Conservation (phyloP, 345 rosid species). For the Aquilaria sinensis region DNA sequence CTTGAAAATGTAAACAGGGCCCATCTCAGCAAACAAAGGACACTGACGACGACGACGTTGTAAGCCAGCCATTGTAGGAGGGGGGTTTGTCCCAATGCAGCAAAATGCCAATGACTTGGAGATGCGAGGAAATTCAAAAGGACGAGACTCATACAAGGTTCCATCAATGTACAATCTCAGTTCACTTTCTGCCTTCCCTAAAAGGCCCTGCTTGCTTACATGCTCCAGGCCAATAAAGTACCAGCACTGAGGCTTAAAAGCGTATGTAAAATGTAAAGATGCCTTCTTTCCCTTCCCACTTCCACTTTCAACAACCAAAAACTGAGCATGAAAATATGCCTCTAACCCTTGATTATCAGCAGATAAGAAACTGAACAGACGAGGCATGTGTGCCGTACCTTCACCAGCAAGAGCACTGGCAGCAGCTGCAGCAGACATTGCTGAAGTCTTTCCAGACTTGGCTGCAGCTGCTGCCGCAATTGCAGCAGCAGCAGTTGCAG, state of each 20-base stretch:
- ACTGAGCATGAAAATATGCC: constrained; percentile 97
- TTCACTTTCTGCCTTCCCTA: constrained; percentile 96
- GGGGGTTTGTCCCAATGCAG: constrained; percentile 98
- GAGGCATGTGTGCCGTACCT: constrained; percentile 98
- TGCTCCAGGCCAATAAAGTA: constrained; percentile 96
- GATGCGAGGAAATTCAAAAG: constrained; percentile 93
- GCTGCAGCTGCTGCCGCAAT: constrained; percentile 96
- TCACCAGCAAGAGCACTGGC: constrained; percentile 99
- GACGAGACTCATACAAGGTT: constrained; percentile 83
- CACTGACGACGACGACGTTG: constrained; percentile 99
- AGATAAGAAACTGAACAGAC: constrained; percentile 92
- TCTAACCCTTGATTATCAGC: constrained; percentile 97
- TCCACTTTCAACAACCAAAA: constrained; percentile 94
- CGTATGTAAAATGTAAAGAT: constrained; percentile 96
- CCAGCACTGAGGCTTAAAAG: constrained; percentile 99
- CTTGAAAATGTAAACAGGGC: constrained; percentile 90
- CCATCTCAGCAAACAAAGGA: constrained; percentile 99
- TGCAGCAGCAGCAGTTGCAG: constrained; percentile 97
- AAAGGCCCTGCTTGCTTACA: constrained; percentile 68
- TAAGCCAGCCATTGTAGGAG: constrained; percentile 97
- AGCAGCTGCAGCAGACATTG: constrained; percentile 99
- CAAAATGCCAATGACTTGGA: constrained; percentile 95
- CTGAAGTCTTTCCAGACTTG: constrained; percentile 95
- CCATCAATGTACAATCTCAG: constrained; percentile 91
- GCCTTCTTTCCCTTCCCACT: constrained; percentile 94